Evolutionary conservation across 257 asterid species (phyloP).

Genomic region (Ballota nigra): DNA sequence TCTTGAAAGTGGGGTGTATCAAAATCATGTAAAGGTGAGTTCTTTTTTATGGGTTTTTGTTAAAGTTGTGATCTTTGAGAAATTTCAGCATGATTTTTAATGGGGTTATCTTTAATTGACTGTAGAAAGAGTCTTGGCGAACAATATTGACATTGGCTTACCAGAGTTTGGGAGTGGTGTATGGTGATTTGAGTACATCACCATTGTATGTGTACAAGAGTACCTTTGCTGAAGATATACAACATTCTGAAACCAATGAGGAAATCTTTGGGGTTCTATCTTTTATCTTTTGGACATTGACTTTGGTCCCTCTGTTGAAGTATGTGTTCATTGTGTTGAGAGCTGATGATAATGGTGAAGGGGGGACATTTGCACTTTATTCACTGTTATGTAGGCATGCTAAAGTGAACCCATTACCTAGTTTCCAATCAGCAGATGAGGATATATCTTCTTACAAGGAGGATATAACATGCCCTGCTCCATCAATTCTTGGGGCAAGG

Average conservation of each 20-base stretch:
- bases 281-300: conserved; percentile 82
- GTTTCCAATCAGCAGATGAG: conserved; percentile 78
- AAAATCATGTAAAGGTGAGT: conserved; percentile 63
- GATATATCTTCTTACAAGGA: conserved; percentile 67
- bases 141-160: conserved; percentile 75
- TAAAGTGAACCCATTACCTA: conserved; percentile 71
- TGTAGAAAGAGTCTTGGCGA: conserved; percentile 89
- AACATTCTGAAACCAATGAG: conserved; percentile 73
- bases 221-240: conserved; percentile 84
- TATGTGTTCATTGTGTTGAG: conserved; percentile 83
- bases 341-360: conserved; percentile 97
- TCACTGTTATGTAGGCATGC: conserved; percentile 84
- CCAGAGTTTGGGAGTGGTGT: conserved; percentile 90
- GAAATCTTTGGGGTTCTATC: conserved; percentile 85
- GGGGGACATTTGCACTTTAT: conserved; percentile 91
- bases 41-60: conserved; percentile 14
- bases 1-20: conserved; percentile 59
- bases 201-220: conserved; percentile 85
- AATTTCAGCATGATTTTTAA: background rate
- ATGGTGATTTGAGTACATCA: conserved; percentile 92
- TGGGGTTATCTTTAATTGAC: background rate
- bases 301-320: conserved; percentile 72
- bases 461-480: conserved; percentile 51
- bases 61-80: conserved; percentile 1
- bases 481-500: conserved; percentile 59